Conservation (phyloP, 768 basidiomycete genomes). For the Hypholoma sublateritium region DNA sequence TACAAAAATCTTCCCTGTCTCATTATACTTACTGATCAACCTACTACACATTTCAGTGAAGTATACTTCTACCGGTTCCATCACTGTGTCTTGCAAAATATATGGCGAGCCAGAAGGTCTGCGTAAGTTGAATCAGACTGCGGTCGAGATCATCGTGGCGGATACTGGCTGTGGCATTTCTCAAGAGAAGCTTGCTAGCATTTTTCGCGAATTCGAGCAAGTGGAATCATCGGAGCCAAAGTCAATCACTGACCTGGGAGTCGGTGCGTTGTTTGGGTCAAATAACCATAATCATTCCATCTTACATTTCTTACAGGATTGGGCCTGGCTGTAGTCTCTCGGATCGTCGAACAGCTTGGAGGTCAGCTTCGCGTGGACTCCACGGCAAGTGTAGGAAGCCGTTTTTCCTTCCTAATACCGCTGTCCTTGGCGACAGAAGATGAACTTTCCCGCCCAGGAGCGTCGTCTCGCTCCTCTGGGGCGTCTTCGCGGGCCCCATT, state of each 20-base stretch:
- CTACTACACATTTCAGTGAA: conserved; percentile 49
- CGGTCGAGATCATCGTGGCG: conserved; percentile 67
- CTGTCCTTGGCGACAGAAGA: conserved; percentile 42
- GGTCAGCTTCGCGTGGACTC: conserved; percentile 82
- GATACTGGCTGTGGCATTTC: conserved; percentile 78
- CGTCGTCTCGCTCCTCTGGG: conserved; percentile 19
- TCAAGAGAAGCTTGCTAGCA: conserved; percentile 62
- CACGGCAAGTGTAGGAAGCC: conserved; percentile 60
- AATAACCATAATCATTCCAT: not conserved
- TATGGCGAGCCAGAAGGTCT: conserved; percentile 54
- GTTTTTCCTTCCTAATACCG: conserved; percentile 72
- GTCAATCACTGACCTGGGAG: conserved; percentile 36
- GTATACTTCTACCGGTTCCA: conserved; percentile 61
- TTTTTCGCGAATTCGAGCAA: conserved; percentile 81
- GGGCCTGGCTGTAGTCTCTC: conserved; percentile 77
- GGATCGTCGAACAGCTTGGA: conserved; percentile 76
- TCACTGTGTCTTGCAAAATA: conserved; percentile 56
- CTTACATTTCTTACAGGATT: conserved; percentile 43
- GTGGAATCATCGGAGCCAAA: conserved; percentile 55
- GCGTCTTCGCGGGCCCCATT: conserved; percentile 14
- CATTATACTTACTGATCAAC: not conserved
- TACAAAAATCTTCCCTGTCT: not conserved
- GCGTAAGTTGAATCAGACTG: conserved; percentile 42
- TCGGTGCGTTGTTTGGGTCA: conserved; percentile 37
- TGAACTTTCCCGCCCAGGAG: not conserved